Base-by-base conservation (phyloP, 306 rosid species). In the Cicer chorassanicum region DNA sequence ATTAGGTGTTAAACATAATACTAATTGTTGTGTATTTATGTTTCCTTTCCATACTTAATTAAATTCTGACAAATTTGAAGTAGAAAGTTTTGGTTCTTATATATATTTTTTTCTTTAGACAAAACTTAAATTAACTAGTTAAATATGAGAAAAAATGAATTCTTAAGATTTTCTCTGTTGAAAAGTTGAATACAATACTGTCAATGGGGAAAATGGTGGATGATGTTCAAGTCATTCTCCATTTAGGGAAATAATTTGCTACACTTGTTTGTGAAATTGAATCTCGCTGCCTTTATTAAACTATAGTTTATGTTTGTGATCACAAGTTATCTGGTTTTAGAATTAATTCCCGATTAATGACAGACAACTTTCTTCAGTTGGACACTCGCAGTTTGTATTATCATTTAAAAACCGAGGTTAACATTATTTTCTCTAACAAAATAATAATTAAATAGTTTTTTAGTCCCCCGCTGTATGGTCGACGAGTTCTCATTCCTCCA, bases 351-450 rank as follows among this genome's bases (percentile, higher is more conserved):
- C 11, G 16, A 48, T 74, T 73, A 29, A 9, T 63, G 62, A 38
- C 41, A 40, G 74, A 69, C 39, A 72, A 55, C 44, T 60, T 53
- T 78, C 69, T 81, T 81, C 72, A 10, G 45, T 62, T 70, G 72
- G 53, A 63, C 65, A 57, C 14, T 40, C 12, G 51, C 12, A 40
- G 60, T 76, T 76, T 57, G 8, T 51, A 45, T 16, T 71, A 16
- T 63, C 81, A 56, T 49, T 49, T 56, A 9, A n/a, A 13, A 55
- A 40, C 43, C 14, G 34, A 68, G 21, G 1, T 64, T 48, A 14
- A 64, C 54, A 12, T 71, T 41, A 24, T 46, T 82, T 42, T 65
- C 53, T 9, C 48, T 11, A 39, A 38, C 55, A 11, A 46, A 65
- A 36, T 65, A 54, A 65, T 34, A 16, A 7, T 16, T 64, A 41